Evolutionary conservation across 768 basidiomycete genomes (phyloP), one percentile per base, ranked within the genome.

Genomic region (Termitomyces sp.): DNA sequence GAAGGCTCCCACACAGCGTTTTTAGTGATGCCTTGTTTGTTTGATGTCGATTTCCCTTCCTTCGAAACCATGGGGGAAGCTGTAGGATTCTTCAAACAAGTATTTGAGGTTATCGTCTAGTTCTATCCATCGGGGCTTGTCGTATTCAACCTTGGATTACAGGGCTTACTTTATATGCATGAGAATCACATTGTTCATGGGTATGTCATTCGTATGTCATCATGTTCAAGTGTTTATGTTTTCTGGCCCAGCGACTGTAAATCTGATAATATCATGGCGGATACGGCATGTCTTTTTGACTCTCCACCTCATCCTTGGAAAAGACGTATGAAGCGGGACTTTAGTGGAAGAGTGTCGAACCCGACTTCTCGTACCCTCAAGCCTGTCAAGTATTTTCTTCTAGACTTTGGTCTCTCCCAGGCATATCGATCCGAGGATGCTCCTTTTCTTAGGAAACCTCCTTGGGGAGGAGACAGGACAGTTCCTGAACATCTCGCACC

Each of bases 391-490:
- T 37, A 37, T 37, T 37, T 9, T 8, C 36, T 37, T 10, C 8
- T 37, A 5, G 36, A 37, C 36, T 37, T 37, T 37, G 36, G 36
- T 37, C 43, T 70, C 3, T 63, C 70, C 11, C 38, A 57, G 7
- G 51, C 50, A 10, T 72, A 67, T 60, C 53, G 55, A 14, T 68
- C 71, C 0, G 61, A 66, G 0, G 63, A 42, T 42, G 40, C 70
- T 9, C 51, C 73, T 1, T 72, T 71, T 0, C 63, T 63, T 0
- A 72, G 72, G 31, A n/a, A 56, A 5, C 71, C 74, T 0, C 69
- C 74, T 2, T 66, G 66, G 46, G 78, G 81, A 0, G 81, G 75
- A 1, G 78, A 81, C 64, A 76, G 69, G 59, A 63, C 73, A 1
- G 25, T 25, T 25, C 25, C 25, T 25, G 25, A 25, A 25, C 25